Base-by-base conservation (phyloP, 768 basidiomycete genomes). In the Boletus tomentosulus region DNA sequence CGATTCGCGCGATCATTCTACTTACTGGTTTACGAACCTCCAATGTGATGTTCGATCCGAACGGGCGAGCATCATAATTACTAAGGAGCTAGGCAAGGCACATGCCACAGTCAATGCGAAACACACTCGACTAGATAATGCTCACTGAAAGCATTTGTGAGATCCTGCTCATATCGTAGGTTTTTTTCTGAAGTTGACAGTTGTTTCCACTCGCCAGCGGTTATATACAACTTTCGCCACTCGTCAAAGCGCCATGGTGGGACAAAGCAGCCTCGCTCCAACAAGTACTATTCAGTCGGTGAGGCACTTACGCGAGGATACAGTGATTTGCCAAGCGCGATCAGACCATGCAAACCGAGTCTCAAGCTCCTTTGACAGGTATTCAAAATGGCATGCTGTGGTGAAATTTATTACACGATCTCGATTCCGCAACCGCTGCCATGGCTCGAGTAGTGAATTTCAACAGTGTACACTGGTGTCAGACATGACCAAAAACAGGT, bases 81-180 rank as follows among this genome's bases (percentile, higher is more conserved):
- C 57, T 51, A 60, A 68, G 61, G 61, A 68, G 50, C 68, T 68
- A 37, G 34, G 45, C 19, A 2, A 34, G 34, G 4, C 19, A n/a
- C 16, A 43, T 46, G 50, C n/a, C n/a, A n/a, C 37, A 53, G 35
- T 19, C 30, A 41, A 12, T 25, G 22, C 4, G 34, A 46, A n/a
- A 42, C 37, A 10, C 16, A 4, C 35, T 22, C 4, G 27, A 42
- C 15, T 6, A 30, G 41, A 43, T 4, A 45, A 41, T 50, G 41
- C 68, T 65, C 41, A 71, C 68, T 48, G 62, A 70, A 54, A 62
- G 51, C 6, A 59, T 65, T 57, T 65, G 63, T 1, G 70, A 70
- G 59, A 68, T 54, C 65, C 63, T 66, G 67, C 68, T 62, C 70
- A 68, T 70, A 24, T 30, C 31, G n/a, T 25, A 11, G 15, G 30